Evolutionary conservation across 2,329 filamentous ascomycete species (phyloP), one percentile per base, ranked within the genome.

Genomic region (Pestalotiopsis sp.): DNA sequence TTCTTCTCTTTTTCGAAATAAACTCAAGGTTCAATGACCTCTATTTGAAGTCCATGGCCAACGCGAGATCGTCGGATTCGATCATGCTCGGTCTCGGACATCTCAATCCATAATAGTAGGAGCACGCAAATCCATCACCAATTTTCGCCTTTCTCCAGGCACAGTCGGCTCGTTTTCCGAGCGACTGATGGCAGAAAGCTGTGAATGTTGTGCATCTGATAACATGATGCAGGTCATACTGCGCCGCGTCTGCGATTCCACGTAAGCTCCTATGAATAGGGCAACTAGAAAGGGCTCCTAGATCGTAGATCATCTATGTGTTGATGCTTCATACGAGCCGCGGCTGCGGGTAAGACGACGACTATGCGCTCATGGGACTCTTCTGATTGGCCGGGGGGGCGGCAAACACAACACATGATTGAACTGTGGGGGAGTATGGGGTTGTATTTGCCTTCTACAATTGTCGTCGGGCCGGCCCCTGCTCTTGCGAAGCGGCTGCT

Each of bases 401-500:
- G 11, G 12, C 31, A 39, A 65, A 65, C 11, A 52, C 38, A 45
- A 52, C 62, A 65, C 59, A 38, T 62, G 59, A 62, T 14, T 36
- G 31, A 20, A 36, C n/a, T 62, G 27, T 36, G 38, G 11, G 38
- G 25, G 41, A 52, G 20, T 39, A 52, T 52, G 38, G 41, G 41
- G 62, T 36, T 13, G 12, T 14, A 45, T 25, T 12, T 65, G 41
- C 62, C 62, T 65, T 65, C 62, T 65, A 49, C 27, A 65, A 65
- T 52, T 9, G 62, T 63, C 31, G 11, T 39, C 38, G 7, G 14
- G 60, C 60, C 60, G 60, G 38, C 38, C 60, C 36, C 38, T 36
- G 14, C n/a, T 25, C 31, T 36, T 27, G 17, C 11, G 36, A 23
- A 39, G 11, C 23, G 9, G 31, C 23, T 23, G 12, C 27, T 31